A percentile compares a stretch with the other conserved stretches of the same genome.
phyloP scores from a whole-genome alignment of 257 asterid species.

The Voacanga thouarsii region DNA sequence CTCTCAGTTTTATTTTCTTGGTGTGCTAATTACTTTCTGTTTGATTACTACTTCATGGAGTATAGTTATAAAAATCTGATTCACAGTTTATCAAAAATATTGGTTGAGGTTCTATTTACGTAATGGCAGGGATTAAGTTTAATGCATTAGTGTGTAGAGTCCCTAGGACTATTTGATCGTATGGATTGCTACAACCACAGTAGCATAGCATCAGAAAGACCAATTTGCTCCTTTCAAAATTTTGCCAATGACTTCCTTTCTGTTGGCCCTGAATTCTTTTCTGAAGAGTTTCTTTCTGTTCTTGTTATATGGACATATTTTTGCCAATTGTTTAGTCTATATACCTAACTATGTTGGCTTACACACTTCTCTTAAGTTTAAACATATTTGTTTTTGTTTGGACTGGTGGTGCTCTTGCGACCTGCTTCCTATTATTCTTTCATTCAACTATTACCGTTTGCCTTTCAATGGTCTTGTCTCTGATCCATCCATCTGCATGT shows the following conservation, averaged over 20 bases:
- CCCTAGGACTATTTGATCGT: background rate
- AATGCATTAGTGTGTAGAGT: background rate
- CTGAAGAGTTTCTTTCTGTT: background rate
- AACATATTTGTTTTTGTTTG: background rate
- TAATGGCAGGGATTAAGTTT: background rate
- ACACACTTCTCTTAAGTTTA: background rate
- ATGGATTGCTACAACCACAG: background rate
- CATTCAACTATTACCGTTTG: background rate
- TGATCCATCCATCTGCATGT: background rate
- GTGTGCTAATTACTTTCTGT: background rate
- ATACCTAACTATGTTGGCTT: background rate
- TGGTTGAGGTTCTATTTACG: background rate
- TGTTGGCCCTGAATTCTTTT: background rate
- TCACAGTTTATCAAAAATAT: background rate
- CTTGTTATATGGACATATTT: background rate
- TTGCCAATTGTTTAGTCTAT: background rate
- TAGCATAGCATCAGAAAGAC: background rate
- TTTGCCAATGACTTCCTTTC: background rate
- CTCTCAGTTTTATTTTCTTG: background rate
- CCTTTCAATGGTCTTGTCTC: too few species aligned
- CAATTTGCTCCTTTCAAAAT: background rate
- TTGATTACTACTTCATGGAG: background rate
- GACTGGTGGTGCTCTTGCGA: background rate
- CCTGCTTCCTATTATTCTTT: background rate
- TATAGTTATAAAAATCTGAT: background rate